Percentiles rank a stretch among this genome's conserved stretches.
Evolutionary conservation across 2,329 filamentous ascomycete species (phyloP).

Genomic region (Sarocladiaceae sp.): DNA sequence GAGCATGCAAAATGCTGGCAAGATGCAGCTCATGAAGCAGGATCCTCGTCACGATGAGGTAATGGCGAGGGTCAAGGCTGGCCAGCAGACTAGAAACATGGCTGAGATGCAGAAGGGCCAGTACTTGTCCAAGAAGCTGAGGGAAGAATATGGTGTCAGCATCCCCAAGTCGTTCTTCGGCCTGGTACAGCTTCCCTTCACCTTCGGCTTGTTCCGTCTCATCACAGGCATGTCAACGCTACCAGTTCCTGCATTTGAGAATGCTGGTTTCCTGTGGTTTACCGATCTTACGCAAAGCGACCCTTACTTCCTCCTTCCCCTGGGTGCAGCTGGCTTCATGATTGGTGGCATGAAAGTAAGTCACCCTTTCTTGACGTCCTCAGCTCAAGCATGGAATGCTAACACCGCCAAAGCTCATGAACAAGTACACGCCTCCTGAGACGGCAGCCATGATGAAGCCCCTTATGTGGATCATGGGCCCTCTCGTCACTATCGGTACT

Average conservation of each 20-base stretch:
- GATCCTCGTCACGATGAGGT: constrained; percentile 46
- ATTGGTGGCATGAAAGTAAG: constrained; percentile 49
- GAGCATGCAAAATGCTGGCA: constrained; percentile 37
- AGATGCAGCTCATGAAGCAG: constrained; percentile 49
- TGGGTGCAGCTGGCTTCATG: constrained; percentile 50
- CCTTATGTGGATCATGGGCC: constrained; percentile 37
- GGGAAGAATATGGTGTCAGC: constrained; percentile 28
- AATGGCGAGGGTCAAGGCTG: constrained; percentile 42
- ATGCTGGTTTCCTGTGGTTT: constrained; percentile 71
- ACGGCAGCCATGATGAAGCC: constrained; percentile 32
- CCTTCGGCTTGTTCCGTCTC: constrained; percentile 74
- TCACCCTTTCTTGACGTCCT: not conserved
- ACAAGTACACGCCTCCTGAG: constrained; percentile 22
- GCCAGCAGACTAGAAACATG: constrained; percentile 22
- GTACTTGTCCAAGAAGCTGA: constrained; percentile 28
- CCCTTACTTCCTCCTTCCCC: constrained; percentile 70
- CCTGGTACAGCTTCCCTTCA: constrained; percentile 54
- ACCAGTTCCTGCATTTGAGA: constrained; percentile 73
- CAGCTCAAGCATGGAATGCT: not conserved
- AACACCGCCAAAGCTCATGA: constrained; percentile 26
- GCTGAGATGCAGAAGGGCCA: constrained; percentile 29
- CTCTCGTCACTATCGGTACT: constrained; percentile 37
- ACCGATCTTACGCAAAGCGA: constrained; percentile 68
- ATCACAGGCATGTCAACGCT: constrained; percentile 67
- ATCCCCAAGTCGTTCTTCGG: constrained; percentile 30